Base-by-base conservation (phyloP, 805 yeast genomes). In the Sugiyamaella chiloensis region DNA sequence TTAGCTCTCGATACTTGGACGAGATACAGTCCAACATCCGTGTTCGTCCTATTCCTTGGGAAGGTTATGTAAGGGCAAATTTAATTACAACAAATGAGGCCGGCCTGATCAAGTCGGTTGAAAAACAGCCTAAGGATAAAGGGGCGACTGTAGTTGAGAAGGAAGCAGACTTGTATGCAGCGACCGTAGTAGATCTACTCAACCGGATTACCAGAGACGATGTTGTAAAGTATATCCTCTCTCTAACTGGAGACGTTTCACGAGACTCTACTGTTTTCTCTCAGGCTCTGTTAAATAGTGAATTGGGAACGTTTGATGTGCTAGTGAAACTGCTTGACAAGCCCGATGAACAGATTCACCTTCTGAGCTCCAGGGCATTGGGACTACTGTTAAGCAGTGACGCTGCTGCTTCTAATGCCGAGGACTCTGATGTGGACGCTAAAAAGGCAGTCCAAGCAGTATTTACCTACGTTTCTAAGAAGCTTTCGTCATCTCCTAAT, bases 21-120 rank as follows among this genome's bases (percentile, higher is more conserved):
- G 70, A 66, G 32, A 61, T 63, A 45, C 60, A 63, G 57, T 72
- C 75, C 54, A 80, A 79, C 52, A 81, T 88, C 53, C 74, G 93
- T 59, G 83, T 86, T 51, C 78, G 93, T 54, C 81, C 90, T 26
- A 79, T 89, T 47, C 95, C 95, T 26, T 90, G 97, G 97, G 95
- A 87, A 60, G 95, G 95, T 7, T 80, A 85, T 58, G 82, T 86
- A 8, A 75, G 96, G 47, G 82, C 90, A 16, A 81, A 79, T 41
- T 76, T 81, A 39, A 72, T 90, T 31, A 69, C 82, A 37, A 75
- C 75, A 43, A 79, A 78, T 52, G 93, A 87, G 62, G 91, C 90
- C 8, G 75, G 75, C 44, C 68, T 74, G 40, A 71, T 81, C 57
- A 79, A 79, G 60, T 66, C 71, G 17, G 70, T 80, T 52, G 81